phyloP scores from a whole-genome alignment of 164 flowering plant species.

The Berberis thunbergii region DNA sequence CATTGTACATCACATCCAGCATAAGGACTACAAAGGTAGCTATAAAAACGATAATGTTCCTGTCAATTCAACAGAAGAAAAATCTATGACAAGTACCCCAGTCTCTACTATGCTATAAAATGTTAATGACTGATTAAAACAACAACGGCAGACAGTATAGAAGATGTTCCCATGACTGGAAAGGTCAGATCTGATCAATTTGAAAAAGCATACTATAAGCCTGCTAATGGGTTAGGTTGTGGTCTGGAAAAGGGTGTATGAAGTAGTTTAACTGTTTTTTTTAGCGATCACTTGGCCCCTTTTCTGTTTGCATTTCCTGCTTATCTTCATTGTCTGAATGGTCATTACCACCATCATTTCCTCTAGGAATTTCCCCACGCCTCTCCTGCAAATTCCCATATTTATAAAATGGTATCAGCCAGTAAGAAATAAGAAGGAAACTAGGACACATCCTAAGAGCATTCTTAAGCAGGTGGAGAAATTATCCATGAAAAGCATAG shows the following conservation, averaged over 20 bases:
- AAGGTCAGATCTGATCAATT: conserved; percentile 27
- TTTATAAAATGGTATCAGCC: conserved; percentile 2
- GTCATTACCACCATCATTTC: conserved; percentile 41
- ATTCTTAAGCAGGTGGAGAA: not conserved
- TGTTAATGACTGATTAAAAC: too few relatives aligned
- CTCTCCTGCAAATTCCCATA: conserved; percentile 51
- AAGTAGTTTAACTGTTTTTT: conserved; percentile 10
- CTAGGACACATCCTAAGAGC: not conserved
- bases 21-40: too few relatives aligned
- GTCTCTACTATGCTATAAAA: too few relatives aligned
- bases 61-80: too few relatives aligned
- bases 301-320: conserved; percentile 31
- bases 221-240: conserved; percentile 44
- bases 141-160: too few relatives aligned
- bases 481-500: too few relatives aligned
- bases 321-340: conserved; percentile 26
- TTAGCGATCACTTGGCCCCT: conserved; percentile 27
- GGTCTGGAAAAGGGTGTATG: conserved; percentile 17
- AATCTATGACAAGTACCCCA: too few relatives aligned
- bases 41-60: too few relatives aligned
- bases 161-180: conserved; percentile 9
- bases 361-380: conserved; percentile 52
- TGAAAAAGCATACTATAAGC: conserved; percentile 24
- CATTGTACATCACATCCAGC: too few relatives aligned
- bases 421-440: not conserved